Evolutionary conservation across 192 early-diverging fungal species (phyloP).

Genomic region (Endogone sp.): DNA sequence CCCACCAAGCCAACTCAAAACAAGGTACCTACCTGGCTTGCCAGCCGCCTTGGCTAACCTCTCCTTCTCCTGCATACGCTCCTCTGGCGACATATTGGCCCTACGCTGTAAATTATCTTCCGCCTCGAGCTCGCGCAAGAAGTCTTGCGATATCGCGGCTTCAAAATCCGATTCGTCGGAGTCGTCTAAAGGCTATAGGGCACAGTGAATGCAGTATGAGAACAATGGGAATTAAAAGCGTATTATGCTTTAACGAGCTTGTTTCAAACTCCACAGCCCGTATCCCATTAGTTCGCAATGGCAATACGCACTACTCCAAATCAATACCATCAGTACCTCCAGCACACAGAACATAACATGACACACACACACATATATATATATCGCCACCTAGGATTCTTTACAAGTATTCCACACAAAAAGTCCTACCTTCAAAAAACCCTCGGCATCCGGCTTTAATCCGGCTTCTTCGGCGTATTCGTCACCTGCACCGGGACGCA

Average conservation of each 20-base stretch:
- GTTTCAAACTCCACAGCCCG: too few species aligned
- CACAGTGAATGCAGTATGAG: too few species aligned
- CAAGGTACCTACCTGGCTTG: neutral
- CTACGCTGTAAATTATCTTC: neutral
- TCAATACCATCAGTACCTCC: too few species aligned
- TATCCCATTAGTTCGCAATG: too few species aligned
- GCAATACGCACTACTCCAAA: too few species aligned
- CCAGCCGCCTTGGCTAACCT: neutral
- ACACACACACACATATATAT: neutral
- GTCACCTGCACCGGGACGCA: constrained; percentile 20
- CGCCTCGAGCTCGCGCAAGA: neutral
- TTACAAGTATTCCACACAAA: neutral
- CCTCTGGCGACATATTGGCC: neutral
- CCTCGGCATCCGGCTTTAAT: neutral
- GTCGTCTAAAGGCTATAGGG: neutral
- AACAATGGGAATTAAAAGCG: too few species aligned
- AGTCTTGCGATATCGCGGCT: neutral
- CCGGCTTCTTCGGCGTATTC: constrained; percentile 11
- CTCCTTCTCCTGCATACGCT: neutral
- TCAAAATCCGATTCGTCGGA: neutral
- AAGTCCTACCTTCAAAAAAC: neutral
- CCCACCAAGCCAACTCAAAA: neutral
- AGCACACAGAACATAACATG: too few species aligned
- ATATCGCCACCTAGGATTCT: neutral
- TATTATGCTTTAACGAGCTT: too few species aligned